Evolutionary conservation across 2,329 filamentous ascomycete species (phyloP), one percentile per base, ranked within the genome.

Genomic region (Hypoxylon sp.): DNA sequence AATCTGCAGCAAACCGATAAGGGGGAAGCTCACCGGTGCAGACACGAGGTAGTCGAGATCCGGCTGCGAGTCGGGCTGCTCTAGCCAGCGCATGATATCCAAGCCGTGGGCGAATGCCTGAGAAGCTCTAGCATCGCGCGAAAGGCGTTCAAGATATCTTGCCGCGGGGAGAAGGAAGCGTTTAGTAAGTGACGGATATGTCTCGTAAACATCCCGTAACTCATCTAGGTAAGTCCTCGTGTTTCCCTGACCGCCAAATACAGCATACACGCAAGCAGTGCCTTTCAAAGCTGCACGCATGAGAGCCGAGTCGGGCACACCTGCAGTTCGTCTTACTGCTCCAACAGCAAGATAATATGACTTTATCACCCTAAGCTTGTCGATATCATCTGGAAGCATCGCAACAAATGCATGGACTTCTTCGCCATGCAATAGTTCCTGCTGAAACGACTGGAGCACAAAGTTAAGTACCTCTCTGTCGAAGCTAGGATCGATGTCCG

Each of bases 11-110:
- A 81, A 68, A 0, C 79, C 80, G 20, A 81, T 81, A 6, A 82
- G 53, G 1, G 81, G 80, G 48, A 81, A 78, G 71, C 81, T 82
- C 17, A 82, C 74, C 3, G 80, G 78, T 3, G 79, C 77, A 2
- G 77, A 77, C 33, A 78, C 69, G 2, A 82, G 72, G 56, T 79
- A 79, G n/a, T 77, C 76, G 6, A 61, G 33, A 13, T 76, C 72
- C 1, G 80, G 80, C 0, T 72, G 73, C 1, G 68, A 62, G 7
- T 77, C 72, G 6, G 73, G 63, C 20, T 78, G 66, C 8, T 72
- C 69, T 46, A 77, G 67, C 74, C 77, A 79, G 33, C 67, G 67
- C 53, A 75, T 65, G 40, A 79, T 71, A 55, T 79, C 76, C 8
- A 80, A 56, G 25, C 77, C 77, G 33, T 76, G 61, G n/a, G 61